Base-by-base conservation (phyloP, 768 basidiomycete species). In the Russula virescens region DNA sequence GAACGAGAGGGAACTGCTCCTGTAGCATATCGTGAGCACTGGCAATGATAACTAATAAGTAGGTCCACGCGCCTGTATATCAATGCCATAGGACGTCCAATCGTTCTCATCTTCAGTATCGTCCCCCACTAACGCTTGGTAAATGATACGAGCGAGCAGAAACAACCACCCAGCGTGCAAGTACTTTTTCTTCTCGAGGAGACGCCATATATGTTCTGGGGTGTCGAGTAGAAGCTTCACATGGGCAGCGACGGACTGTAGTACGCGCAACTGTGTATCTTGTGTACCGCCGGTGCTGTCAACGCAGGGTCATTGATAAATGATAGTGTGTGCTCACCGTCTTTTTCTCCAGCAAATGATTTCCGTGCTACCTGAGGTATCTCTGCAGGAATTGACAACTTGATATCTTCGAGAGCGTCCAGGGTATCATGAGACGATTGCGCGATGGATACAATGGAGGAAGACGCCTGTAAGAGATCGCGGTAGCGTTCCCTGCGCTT, bases 161-260 rank as follows among this genome's bases (percentile, higher is more conserved):
- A 93, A 95, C 51, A 96, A 74, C 89, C 89, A 95, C 16, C 91
- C 86, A 7, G 94, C 94, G 38, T 87, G 79, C 31, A 94, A 80
- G 68, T 89, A 94, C 60, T 83, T 81, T 69, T 88, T 87, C 55
- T 83, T 79, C 69, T 95, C 91, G 61, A 96, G 83, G 57, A 94
- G 78, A 4, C 89, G 81, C 89, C 94, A 97, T 23, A 97, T 74
- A 73, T 94, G 87, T 72, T 97, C 94, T 8, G 94, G 93, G 10
- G 91, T 87, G 73, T 97, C 94, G 7, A 97, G 75, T 19, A 97
- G 80, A n/a, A 97, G 75, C 72, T 95, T 96, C 69, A 97, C 80
- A 70, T 96, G 92, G 0, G 92, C 91, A 28, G 94, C 88, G 19
- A 94, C 80, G 9, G 84, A 74, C 68, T 92, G 91, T 46, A 94